Evolutionary conservation across 371 early-diverging fungal genomes (phyloP).

Genomic region (Umbelopsis sp.): DNA sequence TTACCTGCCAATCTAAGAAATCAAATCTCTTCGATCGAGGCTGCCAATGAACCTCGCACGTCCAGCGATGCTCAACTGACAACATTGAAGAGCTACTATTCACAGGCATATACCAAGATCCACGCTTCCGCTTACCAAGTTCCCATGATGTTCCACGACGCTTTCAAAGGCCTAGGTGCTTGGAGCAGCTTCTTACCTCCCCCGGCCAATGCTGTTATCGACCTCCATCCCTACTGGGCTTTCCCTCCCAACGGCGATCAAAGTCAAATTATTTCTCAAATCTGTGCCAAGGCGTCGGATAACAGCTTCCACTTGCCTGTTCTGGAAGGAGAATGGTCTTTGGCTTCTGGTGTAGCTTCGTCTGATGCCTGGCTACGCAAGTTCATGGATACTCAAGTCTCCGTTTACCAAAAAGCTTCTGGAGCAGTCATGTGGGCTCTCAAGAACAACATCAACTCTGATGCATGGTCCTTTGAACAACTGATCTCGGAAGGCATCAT

Average conservation of each 20-base stretch:
- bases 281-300: constrained; percentile 20
- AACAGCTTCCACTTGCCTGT: constrained; percentile 34
- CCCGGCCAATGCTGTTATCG: constrained; percentile 36
- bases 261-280: constrained; percentile 24
- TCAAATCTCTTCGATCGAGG: constrained; percentile 30
- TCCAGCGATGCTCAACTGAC: constrained; percentile 14
- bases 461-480: constrained; percentile 36
- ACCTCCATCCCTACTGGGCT: constrained; percentile 42
- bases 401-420: constrained; percentile 25
- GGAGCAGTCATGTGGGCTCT: constrained; percentile 36
- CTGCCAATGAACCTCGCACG: constrained; percentile 34
- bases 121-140: constrained; percentile 29
- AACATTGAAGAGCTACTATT: constrained; percentile 28
- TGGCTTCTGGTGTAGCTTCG: constrained; percentile 13
- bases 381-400: constrained; percentile 18
- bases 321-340: constrained; percentile 38
- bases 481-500: constrained; percentile 29
- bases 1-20: constrained; percentile 22
- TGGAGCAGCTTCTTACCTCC: constrained; percentile 34
- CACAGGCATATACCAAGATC: constrained; percentile 28
- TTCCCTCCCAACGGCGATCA: constrained; percentile 22
- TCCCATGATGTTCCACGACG: constrained; percentile 42
- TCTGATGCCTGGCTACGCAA: constrained; percentile 14
- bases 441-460: constrained; percentile 37
- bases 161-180: constrained; percentile 29